A percentile compares a stretch with the other conserved stretches of the same genome.
These are phyloP conservation scores for Torrubiellomyces zombiae DNA, from an alignment of 2,329 filamentous ascomycete species.

Conservation along the genomic window DNA sequence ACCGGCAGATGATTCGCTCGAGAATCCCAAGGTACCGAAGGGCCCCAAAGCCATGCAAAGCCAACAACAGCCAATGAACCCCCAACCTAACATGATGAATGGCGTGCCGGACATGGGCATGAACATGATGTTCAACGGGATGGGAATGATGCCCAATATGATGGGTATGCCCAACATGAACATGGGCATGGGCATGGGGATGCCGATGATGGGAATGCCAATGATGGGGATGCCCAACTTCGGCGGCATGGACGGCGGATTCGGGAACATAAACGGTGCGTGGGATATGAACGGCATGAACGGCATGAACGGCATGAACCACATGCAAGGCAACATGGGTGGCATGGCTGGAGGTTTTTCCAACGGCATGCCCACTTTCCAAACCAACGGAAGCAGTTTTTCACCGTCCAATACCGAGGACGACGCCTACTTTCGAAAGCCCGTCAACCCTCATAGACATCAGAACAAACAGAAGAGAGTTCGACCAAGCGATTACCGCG, in stretches of 20 bases:
- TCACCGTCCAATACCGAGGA: constrained; percentile 44
- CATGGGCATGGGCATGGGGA: constrained; percentile 9
- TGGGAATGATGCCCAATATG: constrained; percentile 21
- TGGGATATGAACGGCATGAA: constrained; percentile 8
- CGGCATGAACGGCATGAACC: constrained; percentile 12
- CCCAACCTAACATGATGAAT: constrained; percentile 30
- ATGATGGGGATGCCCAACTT: constrained; percentile 11
- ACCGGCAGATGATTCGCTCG: constrained; percentile 54
- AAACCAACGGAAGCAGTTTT: constrained; percentile 20
- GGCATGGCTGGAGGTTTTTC: constrained; percentile 13
- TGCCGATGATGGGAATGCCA: constrained; percentile 14
- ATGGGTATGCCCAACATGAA: constrained; percentile 19
- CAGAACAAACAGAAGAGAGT: constrained; percentile 65
- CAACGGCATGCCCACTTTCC: constrained; percentile 17
- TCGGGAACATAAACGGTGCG: constrained; percentile 9
- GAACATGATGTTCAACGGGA: constrained; percentile 19
- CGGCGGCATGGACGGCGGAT: constrained; percentile 14
- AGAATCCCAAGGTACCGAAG: constrained; percentile 49
- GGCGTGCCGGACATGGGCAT: constrained; percentile 22
- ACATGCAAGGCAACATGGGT: constrained; percentile 9
- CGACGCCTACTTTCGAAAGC: constrained; percentile 87
- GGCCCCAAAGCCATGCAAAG: constrained; percentile 48
- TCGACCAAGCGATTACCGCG: constrained; percentile 79
- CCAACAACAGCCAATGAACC: constrained; percentile 27
- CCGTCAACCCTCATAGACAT: constrained; percentile 84